Percentiles rank a stretch among this genome's conserved stretches.
Conservation (phyloP, 1,139 yeast genomes). For the Candida mesenterica region DNA sequence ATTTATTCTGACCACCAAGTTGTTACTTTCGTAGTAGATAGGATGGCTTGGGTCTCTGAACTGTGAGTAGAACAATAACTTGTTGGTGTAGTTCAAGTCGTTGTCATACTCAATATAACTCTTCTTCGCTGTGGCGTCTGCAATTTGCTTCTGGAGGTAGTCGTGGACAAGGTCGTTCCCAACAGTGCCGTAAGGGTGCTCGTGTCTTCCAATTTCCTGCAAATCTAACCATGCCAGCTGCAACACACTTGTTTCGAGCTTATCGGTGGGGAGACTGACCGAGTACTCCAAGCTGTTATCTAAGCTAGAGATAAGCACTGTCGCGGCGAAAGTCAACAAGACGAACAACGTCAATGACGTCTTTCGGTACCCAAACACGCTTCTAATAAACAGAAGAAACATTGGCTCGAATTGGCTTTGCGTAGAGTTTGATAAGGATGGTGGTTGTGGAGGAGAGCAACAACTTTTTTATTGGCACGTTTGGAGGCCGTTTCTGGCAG, state of each 20-base stretch:
- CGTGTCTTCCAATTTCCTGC: constrained; percentile 60
- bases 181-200: constrained; percentile 77
- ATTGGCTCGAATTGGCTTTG: constrained; percentile 7
- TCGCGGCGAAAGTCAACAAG: constrained; percentile 36
- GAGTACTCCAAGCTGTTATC: constrained; percentile 41
- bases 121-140: constrained; percentile 23
- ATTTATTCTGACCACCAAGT: constrained; percentile 66
- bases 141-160: constrained; percentile 52
- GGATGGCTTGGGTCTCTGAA: constrained; percentile 40
- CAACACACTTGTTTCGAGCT: constrained; percentile 39
- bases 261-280: constrained; percentile 36
- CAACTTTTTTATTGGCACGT: no score
- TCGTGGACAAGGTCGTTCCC: constrained; percentile 77
- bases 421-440: no score
- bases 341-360: constrained; percentile 55
- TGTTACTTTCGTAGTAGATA: constrained; percentile 76
- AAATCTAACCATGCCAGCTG: constrained; percentile 64
- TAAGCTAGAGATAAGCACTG: constrained; percentile 26
- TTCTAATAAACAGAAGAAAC: constrained; percentile 28
- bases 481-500: neutral
- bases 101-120: constrained; percentile 50
- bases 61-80: constrained; percentile 37
- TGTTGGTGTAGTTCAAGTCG: constrained; percentile 43
- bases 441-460: no score
- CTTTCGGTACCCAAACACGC: constrained; percentile 58